Conservation (phyloP, 2,329 filamentous ascomycete genomes). For the Epichloe coenophiala region DNA sequence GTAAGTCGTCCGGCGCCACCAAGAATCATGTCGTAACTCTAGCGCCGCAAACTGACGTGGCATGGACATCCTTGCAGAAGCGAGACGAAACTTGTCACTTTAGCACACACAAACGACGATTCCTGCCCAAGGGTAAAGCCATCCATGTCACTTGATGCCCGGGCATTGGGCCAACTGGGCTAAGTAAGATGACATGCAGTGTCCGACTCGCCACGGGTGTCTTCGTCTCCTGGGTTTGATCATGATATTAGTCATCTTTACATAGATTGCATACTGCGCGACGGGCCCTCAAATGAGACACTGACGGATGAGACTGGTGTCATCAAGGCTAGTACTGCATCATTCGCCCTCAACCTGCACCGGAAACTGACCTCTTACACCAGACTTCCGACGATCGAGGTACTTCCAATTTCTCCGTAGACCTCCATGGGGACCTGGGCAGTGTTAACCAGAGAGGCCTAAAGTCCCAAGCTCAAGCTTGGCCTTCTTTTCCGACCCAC, state of each 20-base stretch:
- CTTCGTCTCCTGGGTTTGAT: neutral
- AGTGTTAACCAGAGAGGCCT: neutral
- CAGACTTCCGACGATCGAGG: constrained; percentile 4
- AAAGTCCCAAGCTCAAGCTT: constrained; percentile 13
- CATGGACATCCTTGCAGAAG: neutral
- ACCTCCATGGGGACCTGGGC: neutral
- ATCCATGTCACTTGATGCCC: neutral
- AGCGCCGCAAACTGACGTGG: neutral
- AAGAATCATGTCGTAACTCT: neutral
- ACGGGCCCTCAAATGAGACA: neutral
- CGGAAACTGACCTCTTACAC: neutral
- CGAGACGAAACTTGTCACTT: constrained; percentile 3
- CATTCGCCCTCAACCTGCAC: neutral
- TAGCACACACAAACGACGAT: constrained; percentile 1
- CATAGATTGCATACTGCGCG: constrained; percentile 1
- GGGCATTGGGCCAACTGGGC: neutral
- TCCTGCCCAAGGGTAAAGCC: constrained; percentile 2
- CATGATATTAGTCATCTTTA: neutral
- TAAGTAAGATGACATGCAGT: neutral
- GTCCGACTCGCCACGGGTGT: neutral
- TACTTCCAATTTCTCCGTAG: neutral
- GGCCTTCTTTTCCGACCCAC: constrained; percentile 22
- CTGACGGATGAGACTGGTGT: constrained; percentile 1
- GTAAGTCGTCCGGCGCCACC: neutral
- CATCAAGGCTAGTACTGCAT: constrained; percentile 1